Base-by-base conservation (phyloP, 2,329 filamentous ascomycete genomes). In the Beauveria bassiana region DNA sequence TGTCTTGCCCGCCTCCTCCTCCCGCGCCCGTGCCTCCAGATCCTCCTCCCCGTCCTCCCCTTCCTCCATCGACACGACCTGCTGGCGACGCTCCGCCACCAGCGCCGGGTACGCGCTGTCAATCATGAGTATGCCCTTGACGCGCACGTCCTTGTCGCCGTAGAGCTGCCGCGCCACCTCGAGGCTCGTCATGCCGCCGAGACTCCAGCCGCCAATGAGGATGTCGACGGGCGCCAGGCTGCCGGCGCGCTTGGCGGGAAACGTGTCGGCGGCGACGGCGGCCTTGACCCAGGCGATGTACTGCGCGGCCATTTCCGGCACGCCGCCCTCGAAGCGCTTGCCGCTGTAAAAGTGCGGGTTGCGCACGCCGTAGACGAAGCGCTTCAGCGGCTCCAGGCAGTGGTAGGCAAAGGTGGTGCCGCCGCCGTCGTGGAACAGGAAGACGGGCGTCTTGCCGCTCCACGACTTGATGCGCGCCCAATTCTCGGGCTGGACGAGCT, bases 341-440 rank as follows among this genome's bases (percentile, higher is more conserved):
- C 76, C 78, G 1, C 75, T 74, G 63, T 74, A 70, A 66, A 83
- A 85, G 62, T 74, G 73, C 5, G 82, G 80, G 68, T 86, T 86
- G 63, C 77, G 71, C 61, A 86, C 81, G 57, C 78, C 83, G 64
- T 80, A 84, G 43, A 84, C 70, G 20, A 74, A 70, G 5, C 84
- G 80, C 40, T 72, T 70, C 24, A 86, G 72, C 1, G 74, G 67
- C 20, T 78, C 75, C 4, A 86, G 74, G 64, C 79, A 80, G 70
- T 83, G 77, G 69, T 86, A 86, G 65, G 77, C 78, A 67, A 83
- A 85, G 2, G 78, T 79, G 2, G 83, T 86, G 67, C 84, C 84
- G 65, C 84, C 82, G 65, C 84, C 84, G 64, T 86, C 84, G 70
- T 86, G 84, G 45, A 86, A 73, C 49, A 86, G 76, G 62, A 86